These are phyloP conservation scores for Discostella stelligeroides DNA, from an alignment of 108 stramenopile genomes.

Conservation along the genomic window DNA sequence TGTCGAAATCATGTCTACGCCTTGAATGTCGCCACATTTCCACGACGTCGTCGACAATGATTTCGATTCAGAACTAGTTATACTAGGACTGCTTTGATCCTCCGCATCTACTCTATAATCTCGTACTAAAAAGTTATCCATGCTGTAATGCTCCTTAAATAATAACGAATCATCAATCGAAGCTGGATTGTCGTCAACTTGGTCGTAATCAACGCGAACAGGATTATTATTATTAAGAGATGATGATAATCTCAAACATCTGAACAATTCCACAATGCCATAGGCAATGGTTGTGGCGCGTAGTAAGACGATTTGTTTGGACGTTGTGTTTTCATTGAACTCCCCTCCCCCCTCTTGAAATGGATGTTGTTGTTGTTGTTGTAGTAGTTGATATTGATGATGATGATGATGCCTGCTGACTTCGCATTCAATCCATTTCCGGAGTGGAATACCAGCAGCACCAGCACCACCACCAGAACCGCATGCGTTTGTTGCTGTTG, in stretches of 20 bases:
- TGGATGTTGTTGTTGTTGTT: too few species aligned
- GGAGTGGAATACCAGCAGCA: too few species aligned
- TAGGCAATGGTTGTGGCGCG: conserved; percentile 39
- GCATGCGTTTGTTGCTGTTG: too few species aligned
- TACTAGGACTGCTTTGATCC: background rate
- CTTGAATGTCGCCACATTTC: conserved; percentile 12
- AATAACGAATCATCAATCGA: background rate
- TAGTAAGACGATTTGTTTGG: conserved; percentile 1
- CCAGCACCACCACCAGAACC: too few species aligned
- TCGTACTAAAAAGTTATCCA: conserved; percentile 2
- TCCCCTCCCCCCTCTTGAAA: too few species aligned
- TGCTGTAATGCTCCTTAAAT: background rate
- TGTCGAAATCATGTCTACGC: conserved; percentile 42
- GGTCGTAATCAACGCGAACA: too few species aligned
- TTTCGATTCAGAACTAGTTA: background rate
- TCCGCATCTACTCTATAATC: background rate
- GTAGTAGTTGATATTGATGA: too few species aligned
- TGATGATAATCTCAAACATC: conserved; percentile 7
- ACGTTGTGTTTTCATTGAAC: too few species aligned
- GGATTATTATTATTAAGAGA: too few species aligned
- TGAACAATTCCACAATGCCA: conserved; percentile 32
- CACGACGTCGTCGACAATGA: background rate
- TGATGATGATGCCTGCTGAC: too few species aligned
- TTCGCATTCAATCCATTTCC: too few species aligned
- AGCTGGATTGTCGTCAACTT: background rate